A percentile compares a stretch with the other conserved stretches of the same genome.
Conservation (phyloP, 2,329 filamentous ascomycete species). For the Bipolaris cookei region DNA sequence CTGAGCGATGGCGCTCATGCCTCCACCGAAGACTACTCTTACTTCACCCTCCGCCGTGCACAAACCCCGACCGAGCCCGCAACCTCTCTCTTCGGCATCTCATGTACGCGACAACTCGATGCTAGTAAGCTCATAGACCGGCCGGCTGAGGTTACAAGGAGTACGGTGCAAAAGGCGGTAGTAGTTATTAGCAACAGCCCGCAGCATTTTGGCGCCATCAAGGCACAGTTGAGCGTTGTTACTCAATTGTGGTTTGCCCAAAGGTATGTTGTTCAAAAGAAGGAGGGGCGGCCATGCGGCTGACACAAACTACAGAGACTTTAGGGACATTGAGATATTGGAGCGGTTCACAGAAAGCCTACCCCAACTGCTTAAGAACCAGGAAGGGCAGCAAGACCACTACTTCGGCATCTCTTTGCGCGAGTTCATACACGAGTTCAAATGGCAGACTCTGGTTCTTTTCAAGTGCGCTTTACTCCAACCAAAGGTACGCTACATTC, state of each 20-base stretch:
- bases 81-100: slow-evolving; percentile 92
- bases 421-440: slow-evolving; percentile 92
- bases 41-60: slow-evolving; percentile 83
- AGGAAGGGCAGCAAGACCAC: slow-evolving; percentile 79
- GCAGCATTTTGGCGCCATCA: slow-evolving; percentile 85
- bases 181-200: slow-evolving; percentile 93
- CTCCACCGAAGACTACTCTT: slow-evolving; percentile 94
- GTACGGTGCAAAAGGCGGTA: slow-evolving; percentile 96
- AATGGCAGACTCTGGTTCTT: slow-evolving; percentile 90
- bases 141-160: slow-evolving; percentile 90
- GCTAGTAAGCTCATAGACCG: slow-evolving; percentile 76
- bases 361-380: slow-evolving; percentile 62
- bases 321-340: slow-evolving; percentile 88
- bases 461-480: slow-evolving; percentile 94
- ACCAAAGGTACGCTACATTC: slow-evolving; percentile 72
- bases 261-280: slow-evolving; percentile 56
- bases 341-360: slow-evolving; percentile 90
- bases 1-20: slow-evolving; percentile 94
- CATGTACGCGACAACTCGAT: slow-evolving; percentile 91
- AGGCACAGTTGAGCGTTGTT: slow-evolving; percentile 87
- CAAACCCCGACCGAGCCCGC: slow-evolving; percentile 58
- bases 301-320: slow-evolving; percentile 63
- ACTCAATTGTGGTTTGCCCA: slow-evolving; percentile 97
- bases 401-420: slow-evolving; percentile 85
- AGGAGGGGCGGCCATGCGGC: neutral